These are phyloP conservation scores for Pulchroboletus neoregius DNA, from an alignment of 1,284 basidiomycete genomes.

Conservation along the genomic window DNA sequence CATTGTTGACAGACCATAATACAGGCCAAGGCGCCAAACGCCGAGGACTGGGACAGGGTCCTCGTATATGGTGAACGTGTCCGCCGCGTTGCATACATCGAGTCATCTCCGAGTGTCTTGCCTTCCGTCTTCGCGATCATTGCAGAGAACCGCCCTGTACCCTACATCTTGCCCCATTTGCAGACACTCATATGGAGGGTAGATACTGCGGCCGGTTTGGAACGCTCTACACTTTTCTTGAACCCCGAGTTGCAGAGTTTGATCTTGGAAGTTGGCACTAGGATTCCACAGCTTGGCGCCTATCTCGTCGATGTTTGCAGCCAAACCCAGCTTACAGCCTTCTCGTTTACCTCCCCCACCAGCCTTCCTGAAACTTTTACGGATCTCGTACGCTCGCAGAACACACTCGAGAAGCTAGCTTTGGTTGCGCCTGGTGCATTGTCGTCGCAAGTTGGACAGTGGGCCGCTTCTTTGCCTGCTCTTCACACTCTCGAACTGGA, in stretches of 20 bases:
- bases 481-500: constrained; percentile 65
- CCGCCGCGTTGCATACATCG: constrained; percentile 63
- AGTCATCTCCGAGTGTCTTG: constrained; percentile 57
- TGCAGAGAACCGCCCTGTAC: constrained; percentile 55
- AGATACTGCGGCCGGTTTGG: constrained; percentile 59
- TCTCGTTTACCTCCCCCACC: constrained; percentile 64
- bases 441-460: constrained; percentile 61
- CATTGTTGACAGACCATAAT: constrained; percentile 9
- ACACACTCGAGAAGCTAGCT: constrained; percentile 54
- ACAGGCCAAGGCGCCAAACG: constrained; percentile 56
- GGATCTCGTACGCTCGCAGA: constrained; percentile 55
- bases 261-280: constrained; percentile 56
- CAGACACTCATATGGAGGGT: constrained; percentile 66
- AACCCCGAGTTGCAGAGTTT: constrained; percentile 55
- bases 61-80: constrained; percentile 63
- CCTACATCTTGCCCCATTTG: constrained; percentile 65
- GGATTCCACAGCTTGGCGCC: constrained; percentile 52
- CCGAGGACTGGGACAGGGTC: constrained; percentile 63
- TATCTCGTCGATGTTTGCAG: constrained; percentile 61
- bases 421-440: constrained; percentile 69
- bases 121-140: constrained; percentile 62
- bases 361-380: constrained; percentile 67
- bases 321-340: constrained; percentile 55
- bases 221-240: constrained; percentile 60
- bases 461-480: constrained; percentile 56